Conservation (phyloP, 306 rosid species). For the Datisca glomerata region DNA sequence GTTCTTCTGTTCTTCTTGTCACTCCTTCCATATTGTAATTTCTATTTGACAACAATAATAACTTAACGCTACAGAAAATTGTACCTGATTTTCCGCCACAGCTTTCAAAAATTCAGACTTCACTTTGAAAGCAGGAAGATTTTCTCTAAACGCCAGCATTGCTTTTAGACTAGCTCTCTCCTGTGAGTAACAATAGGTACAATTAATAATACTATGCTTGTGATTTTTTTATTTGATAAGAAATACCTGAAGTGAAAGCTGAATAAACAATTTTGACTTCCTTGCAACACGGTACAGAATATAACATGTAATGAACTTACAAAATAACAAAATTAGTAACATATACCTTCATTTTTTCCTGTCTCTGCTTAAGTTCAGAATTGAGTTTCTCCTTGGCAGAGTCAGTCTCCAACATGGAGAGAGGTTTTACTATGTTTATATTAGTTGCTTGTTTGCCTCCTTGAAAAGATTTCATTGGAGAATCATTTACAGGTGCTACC, state of each 20-base stretch:
- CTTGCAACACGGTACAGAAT: too few relatives aligned
- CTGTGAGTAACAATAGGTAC: conserved; percentile 24
- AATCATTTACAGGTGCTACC: conserved; percentile 12
- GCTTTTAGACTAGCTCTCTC: conserved; percentile 41
- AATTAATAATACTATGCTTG: neutral
- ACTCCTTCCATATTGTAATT: too few relatives aligned
- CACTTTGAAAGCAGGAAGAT: conserved; percentile 79
- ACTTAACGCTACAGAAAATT: too few relatives aligned
- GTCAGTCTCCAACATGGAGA: conserved; percentile 25
- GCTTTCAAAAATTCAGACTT: conserved; percentile 70
- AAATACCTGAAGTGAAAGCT: too few relatives aligned
- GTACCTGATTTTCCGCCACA: conserved; percentile 76
- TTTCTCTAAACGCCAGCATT: conserved; percentile 68
- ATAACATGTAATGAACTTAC: neutral
- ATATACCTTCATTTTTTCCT: conserved; percentile 54
- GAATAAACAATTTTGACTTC: neutral
- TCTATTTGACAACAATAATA: too few relatives aligned
- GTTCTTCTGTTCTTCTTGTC: too few relatives aligned
- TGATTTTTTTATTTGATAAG: too few relatives aligned
- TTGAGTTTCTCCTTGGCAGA: conserved; percentile 47
- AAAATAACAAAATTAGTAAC: neutral
- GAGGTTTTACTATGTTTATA: conserved; percentile 17
- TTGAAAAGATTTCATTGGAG: conserved; percentile 27
- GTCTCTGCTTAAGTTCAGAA: conserved; percentile 58
- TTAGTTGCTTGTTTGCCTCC: conserved; percentile 26